These are phyloP conservation scores for Asterella californica DNA, from an alignment of 225 moss, liverwort and hornwort species.

Conservation along the genomic window DNA sequence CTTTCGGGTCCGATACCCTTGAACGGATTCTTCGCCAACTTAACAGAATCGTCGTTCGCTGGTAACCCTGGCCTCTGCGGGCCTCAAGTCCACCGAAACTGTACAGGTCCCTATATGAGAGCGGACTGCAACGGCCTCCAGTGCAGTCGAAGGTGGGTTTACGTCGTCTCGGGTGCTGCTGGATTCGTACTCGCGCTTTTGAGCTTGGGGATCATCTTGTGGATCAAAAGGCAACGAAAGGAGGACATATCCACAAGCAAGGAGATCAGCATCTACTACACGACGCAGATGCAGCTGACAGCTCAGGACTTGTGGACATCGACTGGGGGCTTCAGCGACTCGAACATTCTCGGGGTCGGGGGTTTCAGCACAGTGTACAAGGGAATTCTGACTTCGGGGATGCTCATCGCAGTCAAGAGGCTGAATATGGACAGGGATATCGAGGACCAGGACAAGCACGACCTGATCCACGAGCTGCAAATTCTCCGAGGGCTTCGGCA, in stretches of 20 bases:
- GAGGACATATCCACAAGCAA: neutral
- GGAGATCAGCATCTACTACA: neutral
- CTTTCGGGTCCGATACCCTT: constrained; percentile 21
- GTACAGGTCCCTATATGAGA: neutral
- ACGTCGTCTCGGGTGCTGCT: constrained; percentile 7
- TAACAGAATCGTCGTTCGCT: constrained; percentile 7
- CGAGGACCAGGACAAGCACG: neutral
- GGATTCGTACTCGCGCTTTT: constrained; percentile 11
- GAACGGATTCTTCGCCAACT: constrained; percentile 3
- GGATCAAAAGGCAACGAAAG: neutral
- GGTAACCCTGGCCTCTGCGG: constrained; percentile 32
- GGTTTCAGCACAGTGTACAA: constrained; percentile 26
- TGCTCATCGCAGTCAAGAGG: constrained; percentile 22
- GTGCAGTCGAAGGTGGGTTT: constrained; percentile 14
- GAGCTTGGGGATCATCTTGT: neutral
- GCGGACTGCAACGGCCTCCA: neutral
- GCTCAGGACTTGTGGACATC: constrained; percentile 6
- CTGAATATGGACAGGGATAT: constrained; percentile 7
- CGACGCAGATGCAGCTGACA: neutral
- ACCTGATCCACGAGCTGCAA: constrained; percentile 23
- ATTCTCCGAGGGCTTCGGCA: constrained; percentile 16
- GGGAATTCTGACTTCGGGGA: constrained; percentile 17
- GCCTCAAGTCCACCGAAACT: neutral
- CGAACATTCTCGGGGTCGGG: constrained; percentile 27
- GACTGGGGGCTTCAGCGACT: constrained; percentile 20